A percentile compares a stretch with the other conserved stretches of the same genome.
Conservation (phyloP, 805 yeast species). For the Candida ascalaphidarum region DNA sequence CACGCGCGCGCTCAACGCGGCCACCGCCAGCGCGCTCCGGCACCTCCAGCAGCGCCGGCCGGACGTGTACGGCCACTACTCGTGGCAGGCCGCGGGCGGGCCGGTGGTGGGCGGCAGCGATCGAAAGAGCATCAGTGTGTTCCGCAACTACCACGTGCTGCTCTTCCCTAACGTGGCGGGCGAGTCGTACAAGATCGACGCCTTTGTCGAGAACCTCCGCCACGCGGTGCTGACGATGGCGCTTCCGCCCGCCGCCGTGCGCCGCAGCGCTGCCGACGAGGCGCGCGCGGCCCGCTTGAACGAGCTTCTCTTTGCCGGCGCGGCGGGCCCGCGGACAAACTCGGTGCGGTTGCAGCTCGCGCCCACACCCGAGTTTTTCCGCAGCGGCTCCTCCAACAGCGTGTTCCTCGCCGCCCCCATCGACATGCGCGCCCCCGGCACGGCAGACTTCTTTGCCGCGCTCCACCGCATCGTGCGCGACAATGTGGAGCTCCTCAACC, state of each 20-base stretch:
- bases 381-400: slow-evolving; percentile 2
- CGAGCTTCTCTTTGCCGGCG: slow-evolving; percentile 2
- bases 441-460: slow-evolving; percentile 4
- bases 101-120: slow-evolving; percentile 2
- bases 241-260: slow-evolving; percentile 1
- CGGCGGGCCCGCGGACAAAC: neutral
- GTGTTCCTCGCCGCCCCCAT: slow-evolving; percentile 7
- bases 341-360: slow-evolving; percentile 1
- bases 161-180: slow-evolving; percentile 8
- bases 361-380: slow-evolving; percentile 1
- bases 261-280: slow-evolving; percentile 1
- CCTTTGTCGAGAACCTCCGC: slow-evolving; percentile 3
- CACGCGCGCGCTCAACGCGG: slow-evolving; percentile 1
- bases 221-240: slow-evolving; percentile 2
- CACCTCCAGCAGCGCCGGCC: slow-evolving; percentile 1
- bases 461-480: slow-evolving; percentile 1
- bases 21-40: slow-evolving; percentile 1
- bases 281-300: slow-evolving; percentile 1
- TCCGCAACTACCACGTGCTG: slow-evolving; percentile 9
- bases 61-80: slow-evolving; percentile 2
- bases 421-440: slow-evolving; percentile 1
- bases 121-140: slow-evolving; percentile 1
- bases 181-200: slow-evolving; percentile 2
- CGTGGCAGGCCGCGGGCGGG: slow-evolving; percentile 2
- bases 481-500: too few species aligned